Conservation (phyloP, 2,329 filamentous ascomycete genomes). For the Camillea tinctor region DNA sequence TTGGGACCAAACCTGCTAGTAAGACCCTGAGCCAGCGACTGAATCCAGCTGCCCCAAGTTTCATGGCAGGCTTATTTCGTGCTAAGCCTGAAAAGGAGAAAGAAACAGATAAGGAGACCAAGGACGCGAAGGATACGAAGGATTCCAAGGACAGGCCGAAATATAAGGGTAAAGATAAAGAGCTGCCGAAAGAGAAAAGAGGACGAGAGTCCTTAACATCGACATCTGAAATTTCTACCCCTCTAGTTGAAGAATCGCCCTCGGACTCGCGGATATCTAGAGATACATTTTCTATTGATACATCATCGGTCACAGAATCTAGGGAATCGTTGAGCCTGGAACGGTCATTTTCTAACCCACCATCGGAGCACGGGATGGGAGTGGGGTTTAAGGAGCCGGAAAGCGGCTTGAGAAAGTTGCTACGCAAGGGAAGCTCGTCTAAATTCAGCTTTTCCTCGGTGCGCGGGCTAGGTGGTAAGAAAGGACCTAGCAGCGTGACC, state of each 20-base stretch:
- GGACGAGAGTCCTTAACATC: conserved; percentile 37
- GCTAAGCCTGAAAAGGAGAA: conserved; percentile 35
- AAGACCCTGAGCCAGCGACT: conserved; percentile 60
- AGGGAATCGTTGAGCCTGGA: conserved; percentile 59
- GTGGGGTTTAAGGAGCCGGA: conserved; percentile 49
- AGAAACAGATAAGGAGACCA: conserved; percentile 36
- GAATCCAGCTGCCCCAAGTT: conserved; percentile 87
- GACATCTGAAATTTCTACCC: conserved; percentile 37
- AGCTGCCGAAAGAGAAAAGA: conserved; percentile 41
- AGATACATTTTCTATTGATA: conserved; percentile 57
- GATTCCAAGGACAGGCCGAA: conserved; percentile 31
- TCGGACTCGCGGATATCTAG: conserved; percentile 54
- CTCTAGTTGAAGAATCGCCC: conserved; percentile 48
- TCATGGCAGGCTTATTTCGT: conserved; percentile 70
- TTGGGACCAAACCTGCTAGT: conserved; percentile 70
- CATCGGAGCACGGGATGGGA: conserved; percentile 50
- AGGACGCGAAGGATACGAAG: conserved; percentile 22
- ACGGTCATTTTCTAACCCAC: conserved; percentile 53
- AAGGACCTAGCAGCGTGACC: conserved; percentile 54
- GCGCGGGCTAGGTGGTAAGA: conserved; percentile 52
- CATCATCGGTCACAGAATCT: conserved; percentile 59
- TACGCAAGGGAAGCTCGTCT: conserved; percentile 64
- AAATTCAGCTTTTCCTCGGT: conserved; percentile 62
- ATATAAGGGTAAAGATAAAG: conserved; percentile 40
- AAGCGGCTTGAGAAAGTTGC: conserved; percentile 58